Base-by-base conservation (phyloP, 202 grass and related monocot species). In the Panicum virgatum region DNA sequence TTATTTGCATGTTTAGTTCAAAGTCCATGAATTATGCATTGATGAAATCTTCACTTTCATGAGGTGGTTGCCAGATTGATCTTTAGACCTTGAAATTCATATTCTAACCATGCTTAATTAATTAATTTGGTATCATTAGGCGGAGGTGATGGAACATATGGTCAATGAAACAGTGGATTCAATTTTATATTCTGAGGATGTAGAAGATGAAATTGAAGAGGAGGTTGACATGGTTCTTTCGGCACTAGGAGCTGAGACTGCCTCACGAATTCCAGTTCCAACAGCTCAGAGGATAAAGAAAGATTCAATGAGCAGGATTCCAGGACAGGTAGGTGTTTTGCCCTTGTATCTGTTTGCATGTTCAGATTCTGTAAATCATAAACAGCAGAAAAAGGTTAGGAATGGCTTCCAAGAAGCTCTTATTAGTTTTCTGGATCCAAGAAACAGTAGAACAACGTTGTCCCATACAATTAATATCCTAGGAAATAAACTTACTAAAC, bases 111-210 rank as follows among this genome's bases (percentile, higher is more conserved):
- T 69, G 16, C 46, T 36, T 51, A 8, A 58, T 42, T 57, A 46
- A 62, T 36, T 51, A 8, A 58, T 42, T 50, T 53, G 67, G 37
- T 68, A 71, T 50, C n/a, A 36, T 84, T 80, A 92, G 81, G 90
- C 84, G 23, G 90, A 84, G 37, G 81, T 92, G 68, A 92, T 92
- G 56, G 90, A 92, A 79, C 87, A 87, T 82, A 92, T 92, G 90
- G 82, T 87, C 45, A 92, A 82, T 57, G 90, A 92, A 37, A 77
- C 77, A 57, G 77, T 92, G 73, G 86, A 89, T 87, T 83, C 86
- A 78, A 80, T 86, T 75, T 87, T 92, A 77, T 86, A 92, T 60
- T 86, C 84, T 0, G 84, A 92, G 77, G 90, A 92, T 40, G 75
- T 87, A 25, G 86, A 89, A 74, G 90, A 87, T 47, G 87, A 92